Conservation (phyloP, 2,329 filamentous ascomycete species). For the Penicillium sp. region DNA sequence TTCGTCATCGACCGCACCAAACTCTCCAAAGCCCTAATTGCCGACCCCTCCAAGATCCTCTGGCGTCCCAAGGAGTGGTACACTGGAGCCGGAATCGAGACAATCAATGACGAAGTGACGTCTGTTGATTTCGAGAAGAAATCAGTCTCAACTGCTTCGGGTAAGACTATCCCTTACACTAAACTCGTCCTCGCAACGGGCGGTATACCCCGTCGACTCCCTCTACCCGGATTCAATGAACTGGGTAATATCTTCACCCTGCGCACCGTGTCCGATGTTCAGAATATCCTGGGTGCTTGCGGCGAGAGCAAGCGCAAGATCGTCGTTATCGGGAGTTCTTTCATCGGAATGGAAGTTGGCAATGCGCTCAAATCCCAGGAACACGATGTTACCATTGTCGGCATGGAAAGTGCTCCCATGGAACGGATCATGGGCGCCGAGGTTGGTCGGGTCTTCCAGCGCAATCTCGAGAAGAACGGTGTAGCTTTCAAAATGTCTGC, state of each 20-base stretch:
- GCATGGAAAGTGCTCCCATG: constrained; percentile 80
- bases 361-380: constrained; percentile 66
- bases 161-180: constrained; percentile 67
- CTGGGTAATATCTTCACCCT: constrained; percentile 83
- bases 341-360: constrained; percentile 97
- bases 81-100: constrained; percentile 55
- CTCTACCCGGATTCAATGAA: constrained; percentile 78
- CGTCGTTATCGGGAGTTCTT: constrained; percentile 84
- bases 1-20: constrained; percentile 90
- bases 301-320: constrained; percentile 76
- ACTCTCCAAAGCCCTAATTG: constrained; percentile 85
- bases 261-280: constrained; percentile 68
- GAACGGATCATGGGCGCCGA: constrained; percentile 78
- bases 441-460: constrained; percentile 75
- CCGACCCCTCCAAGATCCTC: constrained; percentile 71
- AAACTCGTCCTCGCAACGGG: constrained; percentile 90
- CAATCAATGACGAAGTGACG: constrained; percentile 58
- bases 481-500: constrained; percentile 83
- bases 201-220: constrained; percentile 68
- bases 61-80: constrained; percentile 76
- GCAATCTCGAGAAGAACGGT: constrained; percentile 73
- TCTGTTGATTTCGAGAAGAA: constrained; percentile 70
- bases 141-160: constrained; percentile 67
- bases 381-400: constrained; percentile 80
- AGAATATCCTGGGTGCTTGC: constrained; percentile 72